Evolutionary conservation across 805 yeast genomes (phyloP).

Genomic region (Debaryomyces prosopidis): DNA sequence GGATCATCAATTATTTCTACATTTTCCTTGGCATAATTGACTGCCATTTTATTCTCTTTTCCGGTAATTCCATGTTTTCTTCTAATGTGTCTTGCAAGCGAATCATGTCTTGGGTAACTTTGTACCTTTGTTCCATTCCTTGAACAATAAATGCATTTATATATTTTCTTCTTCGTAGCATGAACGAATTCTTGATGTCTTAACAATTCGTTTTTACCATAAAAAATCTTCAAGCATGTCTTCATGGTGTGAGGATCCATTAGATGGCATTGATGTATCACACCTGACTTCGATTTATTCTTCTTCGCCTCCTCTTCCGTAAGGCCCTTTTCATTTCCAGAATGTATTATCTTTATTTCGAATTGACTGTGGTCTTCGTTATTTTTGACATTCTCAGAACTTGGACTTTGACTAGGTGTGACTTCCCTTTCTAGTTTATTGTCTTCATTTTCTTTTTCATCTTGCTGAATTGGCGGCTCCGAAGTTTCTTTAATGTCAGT

Average conservation of each 20-base stretch:
- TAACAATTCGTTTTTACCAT: conserved; percentile 44
- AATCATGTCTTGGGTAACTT: conserved; percentile 45
- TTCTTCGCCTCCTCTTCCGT: conserved; percentile 13
- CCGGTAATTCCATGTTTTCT: conserved; percentile 47
- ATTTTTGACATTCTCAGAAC: background rate
- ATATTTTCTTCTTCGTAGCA: conserved; percentile 43
- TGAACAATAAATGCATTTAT: conserved; percentile 42
- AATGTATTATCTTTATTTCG: background rate
- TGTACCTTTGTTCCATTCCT: conserved; percentile 34
- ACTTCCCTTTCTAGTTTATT: background rate
- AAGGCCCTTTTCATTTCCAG: background rate
- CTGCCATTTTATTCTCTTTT: conserved; percentile 44
- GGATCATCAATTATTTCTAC: conserved; percentile 40
- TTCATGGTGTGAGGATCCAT: conserved; percentile 30
- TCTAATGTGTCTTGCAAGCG: conserved; percentile 44
- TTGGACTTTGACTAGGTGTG: background rate
- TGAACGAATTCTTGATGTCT: conserved; percentile 49
- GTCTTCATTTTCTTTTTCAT: background rate
- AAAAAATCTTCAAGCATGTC: conserved; percentile 41
- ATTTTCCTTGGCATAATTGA: conserved; percentile 43
- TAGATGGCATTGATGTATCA: conserved; percentile 43
- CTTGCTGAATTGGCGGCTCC: background rate
- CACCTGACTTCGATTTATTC: conserved; percentile 20
- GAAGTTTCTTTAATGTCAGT: background rate
- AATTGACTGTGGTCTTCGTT: background rate